Base-by-base conservation (phyloP, 148 eudicot genomes). In the Rhododendron williamsianum region DNA sequence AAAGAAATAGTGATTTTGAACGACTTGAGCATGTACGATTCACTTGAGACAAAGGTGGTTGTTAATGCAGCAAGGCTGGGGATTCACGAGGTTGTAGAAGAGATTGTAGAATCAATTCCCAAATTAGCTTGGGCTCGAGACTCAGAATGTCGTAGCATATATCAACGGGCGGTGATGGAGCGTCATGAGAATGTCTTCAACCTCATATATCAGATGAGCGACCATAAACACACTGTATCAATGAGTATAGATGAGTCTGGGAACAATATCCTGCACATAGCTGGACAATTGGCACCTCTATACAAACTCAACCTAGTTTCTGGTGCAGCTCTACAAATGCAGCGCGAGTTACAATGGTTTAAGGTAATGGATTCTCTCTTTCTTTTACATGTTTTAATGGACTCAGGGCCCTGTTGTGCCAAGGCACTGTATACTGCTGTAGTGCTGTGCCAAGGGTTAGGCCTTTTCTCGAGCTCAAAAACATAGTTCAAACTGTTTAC, bases 241-340 rank as follows among this genome's bases (percentile, higher is more conserved):
- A 23, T 35, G 2, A 49, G 48, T 15, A n/a, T 2, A 0, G 78
- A 86, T 23, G 11, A 9, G 0, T n/a, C 2, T 46, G 38, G 48
- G 19, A 78, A 86, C 45, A 88, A 27, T 38, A 74, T 88, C 4
- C 76, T 88, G 41, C 90, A 88, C 43, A 81, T 88, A 46, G 90
- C 88, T 65, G 88, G 79, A 0, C 1, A 4, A 23, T 30, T 81
- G 16, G 79, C 88, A 13, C n/a, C 88, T 74, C n/a, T 82, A 3
- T 58, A 76, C 76, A 36, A 84, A 27, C 88, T 88, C 49, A 74
- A 84, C 3, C 54, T 43, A 12, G 18, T 88, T 21, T 84, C 88
- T 5, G 88, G 90, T 3, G 84, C 90, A 2, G 88, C 88, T 4
- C 67, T 88, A 9, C 90, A 88, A 48, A 88, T 88, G 90, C 88